These are phyloP conservation scores for Rhizoclosmatium globosum DNA, from an alignment of 192 early-diverging fungal genomes.

Conservation along the genomic window DNA sequence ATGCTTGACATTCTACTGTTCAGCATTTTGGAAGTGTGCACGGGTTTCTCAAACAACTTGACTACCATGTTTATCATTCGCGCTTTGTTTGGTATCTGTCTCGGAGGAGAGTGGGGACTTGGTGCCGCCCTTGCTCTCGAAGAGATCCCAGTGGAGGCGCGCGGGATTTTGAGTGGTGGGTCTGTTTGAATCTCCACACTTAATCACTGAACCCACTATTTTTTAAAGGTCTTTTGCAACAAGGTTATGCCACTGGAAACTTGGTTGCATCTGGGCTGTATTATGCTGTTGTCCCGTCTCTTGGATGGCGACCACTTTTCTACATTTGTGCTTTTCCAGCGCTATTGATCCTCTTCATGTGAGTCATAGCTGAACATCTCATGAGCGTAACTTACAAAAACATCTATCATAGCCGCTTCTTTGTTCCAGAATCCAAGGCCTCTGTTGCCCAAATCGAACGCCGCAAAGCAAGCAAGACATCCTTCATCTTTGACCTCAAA, in stretches of 20 bases:
- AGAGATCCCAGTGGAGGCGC: constrained; percentile 66
- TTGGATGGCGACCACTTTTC: constrained; percentile 76
- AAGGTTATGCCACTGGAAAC: constrained; percentile 76
- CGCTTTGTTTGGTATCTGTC: constrained; percentile 69
- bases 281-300: constrained; percentile 58
- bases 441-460: constrained; percentile 46
- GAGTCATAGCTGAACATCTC: not conserved
- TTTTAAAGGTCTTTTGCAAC: constrained; percentile 69
- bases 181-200: not conserved
- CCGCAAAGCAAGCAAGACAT: constrained; percentile 26
- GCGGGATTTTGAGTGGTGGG: constrained; percentile 70
- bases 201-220: not conserved
- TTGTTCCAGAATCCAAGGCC: constrained; percentile 69
- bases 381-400: too few relatives aligned
- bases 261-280: constrained; percentile 70
- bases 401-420: constrained; percentile 44
- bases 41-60: constrained; percentile 71
- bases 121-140: constrained; percentile 79
- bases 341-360: constrained; percentile 62
- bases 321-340: constrained; percentile 71
- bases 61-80: constrained; percentile 69
- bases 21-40: constrained; percentile 67
- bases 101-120: constrained; percentile 82
- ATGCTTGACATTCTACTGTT: constrained; percentile 72
- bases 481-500: constrained; percentile 10